Evolutionary conservation across 2,329 filamentous ascomycete species (phyloP), one percentile per base, ranked within the genome.

Genomic region (Trichoderma sp.): DNA sequence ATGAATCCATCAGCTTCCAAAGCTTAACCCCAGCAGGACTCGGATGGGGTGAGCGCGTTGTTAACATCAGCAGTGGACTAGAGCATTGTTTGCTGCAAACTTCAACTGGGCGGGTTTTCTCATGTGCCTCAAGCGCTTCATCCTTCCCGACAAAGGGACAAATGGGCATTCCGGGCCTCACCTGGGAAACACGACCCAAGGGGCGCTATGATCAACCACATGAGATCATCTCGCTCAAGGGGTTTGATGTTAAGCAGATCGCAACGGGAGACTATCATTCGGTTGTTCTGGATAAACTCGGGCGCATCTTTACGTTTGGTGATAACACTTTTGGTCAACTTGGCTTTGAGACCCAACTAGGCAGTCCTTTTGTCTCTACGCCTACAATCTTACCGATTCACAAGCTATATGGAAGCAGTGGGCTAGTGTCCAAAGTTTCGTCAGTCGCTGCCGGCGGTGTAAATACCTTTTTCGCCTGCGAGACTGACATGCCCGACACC

Each of bases 241-340:
- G 89, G 5, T 90, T 90, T 71, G 85, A 91, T 5, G 88, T 95
- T 54, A 80, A 83, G 5, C 86, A 92, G 71, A 90, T 98, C 68
- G 94, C 94, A 1, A 83, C 92, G 2, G 95, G 95, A 27, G 93
- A 97, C 75, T 89, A 90, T 72, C 95, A 99, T 80, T 97, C 93
- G 4, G 81, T 96, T 1, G 91, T 89, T 0, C 84, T 93, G 17
- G 92, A 94, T 75, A 86, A 87, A 69, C 84, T 90, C 63, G 94
- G 94, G 17, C 87, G 89, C 17, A 85, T 95, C 17, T 97, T 95
- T 78, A 84, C 89, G 7, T 98, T 97, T 80, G 95, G 95, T 42
- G 94, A 98, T 78, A 98, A 98, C 80, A 89, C 89, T 0, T 87
- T 88, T 52, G 95, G 95, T n/a, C 95, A 98, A 78, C 84, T 98